phyloP scores from a whole-genome alignment of 148 eudicot species.

The Spergularia bocconei region DNA sequence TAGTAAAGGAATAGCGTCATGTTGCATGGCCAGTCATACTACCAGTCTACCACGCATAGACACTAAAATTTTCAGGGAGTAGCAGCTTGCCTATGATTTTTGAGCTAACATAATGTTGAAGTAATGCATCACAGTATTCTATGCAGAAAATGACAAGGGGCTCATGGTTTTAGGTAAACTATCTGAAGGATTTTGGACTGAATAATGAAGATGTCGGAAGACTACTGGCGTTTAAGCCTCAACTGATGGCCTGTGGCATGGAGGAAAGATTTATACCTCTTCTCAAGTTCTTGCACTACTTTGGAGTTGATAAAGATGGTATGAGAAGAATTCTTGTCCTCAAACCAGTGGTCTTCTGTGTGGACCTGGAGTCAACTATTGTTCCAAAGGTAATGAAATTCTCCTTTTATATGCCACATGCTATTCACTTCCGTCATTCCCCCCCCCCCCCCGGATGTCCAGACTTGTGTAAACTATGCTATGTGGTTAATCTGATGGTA shows the following conservation, averaged over 20 bases:
- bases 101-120: conserved; percentile 1
- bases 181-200: conserved; percentile 85
- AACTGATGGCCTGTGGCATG: conserved; percentile 80
- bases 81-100: neutral
- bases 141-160: conserved; percentile 21
- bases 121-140: conserved; percentile 17
- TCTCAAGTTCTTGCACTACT: conserved; percentile 85
- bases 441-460: neutral
- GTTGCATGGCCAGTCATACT: neutral
- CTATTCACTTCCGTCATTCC: neutral
- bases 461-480: neutral
- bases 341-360: conserved; percentile 82
- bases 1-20: neutral
- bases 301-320: conserved; percentile 76
- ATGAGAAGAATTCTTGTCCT: conserved; percentile 76
- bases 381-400: conserved; percentile 66
- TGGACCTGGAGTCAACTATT: conserved; percentile 67
- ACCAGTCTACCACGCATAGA: neutral
- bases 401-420: neutral
- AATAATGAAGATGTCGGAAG: conserved; percentile 70
- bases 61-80: neutral
- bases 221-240: conserved; percentile 79
- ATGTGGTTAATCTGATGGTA: conserved; percentile 15
- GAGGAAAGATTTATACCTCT: conserved; percentile 90
- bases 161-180: conserved; percentile 58